Percentiles rank a stretch among this genome's conserved stretches.
phyloP scores from a whole-genome alignment of 1,284 basidiomycete species.

The Pulchroboletus neoregius region DNA sequence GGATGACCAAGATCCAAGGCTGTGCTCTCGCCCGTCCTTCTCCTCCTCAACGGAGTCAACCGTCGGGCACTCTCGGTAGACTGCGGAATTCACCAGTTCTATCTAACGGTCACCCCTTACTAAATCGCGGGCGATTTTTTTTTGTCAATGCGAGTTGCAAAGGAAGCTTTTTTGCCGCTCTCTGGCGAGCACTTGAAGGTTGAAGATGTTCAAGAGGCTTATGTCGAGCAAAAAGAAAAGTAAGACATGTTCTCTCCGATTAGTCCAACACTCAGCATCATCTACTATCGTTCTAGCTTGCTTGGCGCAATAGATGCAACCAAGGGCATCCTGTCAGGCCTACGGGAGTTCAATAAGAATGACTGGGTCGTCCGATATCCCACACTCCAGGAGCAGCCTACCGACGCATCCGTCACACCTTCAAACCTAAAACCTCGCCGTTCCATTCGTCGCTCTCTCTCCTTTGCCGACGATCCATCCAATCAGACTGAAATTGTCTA shows the following conservation, averaged over 20 bases:
- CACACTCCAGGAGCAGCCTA: slow-evolving; percentile 41
- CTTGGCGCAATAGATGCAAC: slow-evolving; percentile 73
- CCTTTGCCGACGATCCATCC: slow-evolving; percentile 78
- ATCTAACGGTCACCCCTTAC: not conserved
- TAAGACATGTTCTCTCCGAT: slow-evolving; percentile 33
- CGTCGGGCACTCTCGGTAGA: slow-evolving; percentile 2
- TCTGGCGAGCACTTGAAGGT: slow-evolving; percentile 45
- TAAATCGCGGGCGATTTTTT: slow-evolving; percentile 10
- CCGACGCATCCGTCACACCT: slow-evolving; percentile 21
- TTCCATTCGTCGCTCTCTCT: slow-evolving; percentile 61
- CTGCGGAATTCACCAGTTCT: slow-evolving; percentile 5
- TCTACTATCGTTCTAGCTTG: slow-evolving; percentile 46
- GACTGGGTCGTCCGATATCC: slow-evolving; percentile 90
- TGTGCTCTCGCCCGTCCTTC: slow-evolving; percentile 1
- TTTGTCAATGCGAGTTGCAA: slow-evolving; percentile 15
- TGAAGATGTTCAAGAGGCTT: slow-evolving; percentile 71
- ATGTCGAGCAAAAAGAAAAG: slow-evolving; percentile 69
- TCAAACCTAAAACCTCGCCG: slow-evolving; percentile 35
- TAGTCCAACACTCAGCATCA: slow-evolving; percentile 2
- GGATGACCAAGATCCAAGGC: slow-evolving; percentile 16
- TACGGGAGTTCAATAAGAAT: slow-evolving; percentile 80
- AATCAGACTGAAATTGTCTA: slow-evolving; percentile 66
- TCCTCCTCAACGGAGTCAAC: not conserved
- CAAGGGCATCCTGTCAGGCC: slow-evolving; percentile 63
- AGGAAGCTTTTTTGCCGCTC: slow-evolving; percentile 12